Base-by-base conservation (phyloP, 352 stramenopile species). In the Phytophthora nicotianae region DNA sequence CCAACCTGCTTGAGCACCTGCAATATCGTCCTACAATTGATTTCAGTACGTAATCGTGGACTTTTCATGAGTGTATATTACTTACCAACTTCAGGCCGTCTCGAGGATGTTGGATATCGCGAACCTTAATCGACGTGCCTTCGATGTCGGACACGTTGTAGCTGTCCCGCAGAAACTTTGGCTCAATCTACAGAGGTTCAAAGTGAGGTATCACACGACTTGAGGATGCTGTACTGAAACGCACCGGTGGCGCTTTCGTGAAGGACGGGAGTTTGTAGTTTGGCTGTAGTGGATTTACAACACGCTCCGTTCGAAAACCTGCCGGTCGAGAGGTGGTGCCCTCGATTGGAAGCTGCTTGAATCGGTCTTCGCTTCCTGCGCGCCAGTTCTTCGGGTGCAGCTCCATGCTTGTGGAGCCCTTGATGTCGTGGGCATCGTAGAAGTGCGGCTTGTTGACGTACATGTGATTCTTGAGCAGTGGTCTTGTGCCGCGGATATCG, bases 81-180 rank as follows among this genome's bases (percentile, higher is more conserved):
- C 65, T 58, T 58, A 83, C 69, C 56, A 89, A 49, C 23, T 74
- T 75, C 47, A 83, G 59, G 6, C 66, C 66, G n/a, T 83, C 73
- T 32, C 77, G 72, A 16, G 79, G 79, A 21, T 89, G 75, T 10
- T 60, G 45, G 19, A 86, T 71, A 33, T 77, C 54, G 11, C 70
- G 79, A 5, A 58, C 58, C 40, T 78, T 82, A 54, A 71, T 78
- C 11, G 50, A 75, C 14, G 83, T 89, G 43, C 83, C 83, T 14
- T 87, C 79, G 38, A 93, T 93, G 58, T 93, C 80, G 20, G 60
- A 74, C 38, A 90, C 80, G 53, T 87, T 77, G 63, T 89, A 91
- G 69, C 79, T 89, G 51, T 93, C 81, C 11, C 83, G 81, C 17
- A 93, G 55, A 49, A 93, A 93, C 42, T 82, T 83, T 1, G 77